These are phyloP conservation scores for Dittrichia graveolens DNA, from an alignment of 129 eudicot species.

Conservation along the genomic window DNA sequence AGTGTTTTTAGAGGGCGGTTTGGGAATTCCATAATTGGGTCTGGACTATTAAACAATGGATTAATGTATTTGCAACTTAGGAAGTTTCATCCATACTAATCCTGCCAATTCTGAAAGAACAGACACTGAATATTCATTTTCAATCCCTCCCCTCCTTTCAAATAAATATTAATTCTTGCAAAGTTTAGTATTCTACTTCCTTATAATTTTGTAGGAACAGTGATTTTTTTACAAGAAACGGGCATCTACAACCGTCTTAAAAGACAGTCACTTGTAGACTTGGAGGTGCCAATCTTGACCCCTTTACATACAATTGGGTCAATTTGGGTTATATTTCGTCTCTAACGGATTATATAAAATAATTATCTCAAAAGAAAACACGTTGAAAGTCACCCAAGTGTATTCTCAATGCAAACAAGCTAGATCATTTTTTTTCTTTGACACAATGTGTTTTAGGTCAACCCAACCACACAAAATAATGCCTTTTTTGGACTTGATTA, in stretches of 20 bases:
- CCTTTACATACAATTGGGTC: not conserved
- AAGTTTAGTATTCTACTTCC: not conserved
- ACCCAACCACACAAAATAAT: not conserved
- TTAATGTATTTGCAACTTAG: too few species aligned
- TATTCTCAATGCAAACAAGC: not conserved
- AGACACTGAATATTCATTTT: not conserved
- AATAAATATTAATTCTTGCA: not conserved
- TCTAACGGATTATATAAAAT: too few species aligned
- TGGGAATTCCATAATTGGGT: too few species aligned
- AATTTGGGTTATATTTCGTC: not conserved
- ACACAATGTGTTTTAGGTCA: not conserved
- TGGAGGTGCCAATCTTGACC: not conserved
- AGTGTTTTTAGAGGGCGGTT: too few species aligned
- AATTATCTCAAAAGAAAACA: not conserved
- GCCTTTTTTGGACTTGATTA: not conserved
- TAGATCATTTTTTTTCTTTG: not conserved
- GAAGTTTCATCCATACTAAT: too few species aligned
- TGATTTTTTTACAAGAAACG: not conserved
- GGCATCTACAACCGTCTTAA: not conserved
- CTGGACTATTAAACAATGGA: too few species aligned
- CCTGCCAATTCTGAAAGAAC: too few species aligned
- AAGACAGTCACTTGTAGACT: not conserved
- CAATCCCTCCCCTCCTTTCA: too few species aligned
- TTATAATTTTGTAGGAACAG: not conserved
- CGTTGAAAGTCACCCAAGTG: not conserved